These are phyloP conservation scores for Cercospora sp. DNA, from an alignment of 2,329 filamentous ascomycete species.

Conservation along the genomic window DNA sequence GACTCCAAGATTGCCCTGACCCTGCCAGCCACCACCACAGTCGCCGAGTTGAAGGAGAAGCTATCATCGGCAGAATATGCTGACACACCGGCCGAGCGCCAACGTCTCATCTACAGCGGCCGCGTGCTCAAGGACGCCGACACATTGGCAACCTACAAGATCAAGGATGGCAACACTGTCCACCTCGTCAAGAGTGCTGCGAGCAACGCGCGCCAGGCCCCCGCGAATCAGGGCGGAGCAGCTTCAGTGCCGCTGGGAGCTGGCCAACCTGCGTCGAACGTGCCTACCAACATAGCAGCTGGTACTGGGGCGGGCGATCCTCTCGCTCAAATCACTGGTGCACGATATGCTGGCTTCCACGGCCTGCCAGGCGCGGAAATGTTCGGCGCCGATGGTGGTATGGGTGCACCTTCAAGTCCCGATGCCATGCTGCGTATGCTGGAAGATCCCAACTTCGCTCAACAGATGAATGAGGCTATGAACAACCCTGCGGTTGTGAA, in stretches of 20 bases:
- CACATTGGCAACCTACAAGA: constrained; percentile 81
- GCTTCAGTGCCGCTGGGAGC: constrained; percentile 43
- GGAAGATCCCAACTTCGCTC: constrained; percentile 80
- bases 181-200: constrained; percentile 95
- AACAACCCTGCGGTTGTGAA: constrained; percentile 94
- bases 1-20: constrained; percentile 83
- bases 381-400: constrained; percentile 93
- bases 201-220: constrained; percentile 70
- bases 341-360: constrained; percentile 88
- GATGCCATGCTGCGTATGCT: constrained; percentile 84
- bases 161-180: constrained; percentile 92
- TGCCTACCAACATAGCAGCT: constrained; percentile 76
- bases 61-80: constrained; percentile 79
- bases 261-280: constrained; percentile 57
- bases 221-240: constrained; percentile 51
- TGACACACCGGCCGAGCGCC: constrained; percentile 81
- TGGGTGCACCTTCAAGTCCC: constrained; percentile 81
- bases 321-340: constrained; percentile 85
- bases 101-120: constrained; percentile 96
- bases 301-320: constrained; percentile 81
- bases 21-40: constrained; percentile 71
- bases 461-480: constrained; percentile 89
- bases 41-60: constrained; percentile 86
- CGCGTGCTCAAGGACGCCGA: constrained; percentile 95
- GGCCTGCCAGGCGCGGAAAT: constrained; percentile 82